phyloP scores from a whole-genome alignment of 1,284 basidiomycete species.

The Trametes polyzona region DNA sequence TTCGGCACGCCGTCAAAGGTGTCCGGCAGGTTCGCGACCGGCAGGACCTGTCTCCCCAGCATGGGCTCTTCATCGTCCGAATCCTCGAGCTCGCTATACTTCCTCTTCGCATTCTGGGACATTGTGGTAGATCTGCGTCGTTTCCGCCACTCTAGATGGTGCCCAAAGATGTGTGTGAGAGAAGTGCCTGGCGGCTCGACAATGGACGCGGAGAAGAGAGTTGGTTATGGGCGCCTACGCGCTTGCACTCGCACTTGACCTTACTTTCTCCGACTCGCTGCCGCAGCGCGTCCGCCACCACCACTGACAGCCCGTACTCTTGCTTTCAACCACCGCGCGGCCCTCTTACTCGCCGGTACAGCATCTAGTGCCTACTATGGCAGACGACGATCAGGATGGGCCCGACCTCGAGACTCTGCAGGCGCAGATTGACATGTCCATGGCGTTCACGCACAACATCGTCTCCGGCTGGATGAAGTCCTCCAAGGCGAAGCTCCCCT shows the following conservation, averaged over 20 bases:
- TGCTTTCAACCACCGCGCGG: neutral
- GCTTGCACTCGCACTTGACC: neutral
- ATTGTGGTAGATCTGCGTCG: constrained; percentile 5
- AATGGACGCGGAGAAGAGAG: neutral
- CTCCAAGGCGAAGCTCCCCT: constrained; percentile 35
- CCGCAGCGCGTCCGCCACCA: constrained; percentile 3
- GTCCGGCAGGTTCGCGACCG: constrained; percentile 71
- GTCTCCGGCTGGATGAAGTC: constrained; percentile 76
- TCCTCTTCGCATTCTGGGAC: constrained; percentile 19
- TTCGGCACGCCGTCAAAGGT: constrained; percentile 66
- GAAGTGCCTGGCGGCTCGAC: neutral
- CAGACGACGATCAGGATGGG: constrained; percentile 43
- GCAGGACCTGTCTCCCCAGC: constrained; percentile 60
- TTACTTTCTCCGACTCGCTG: neutral
- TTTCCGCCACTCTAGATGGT: neutral
- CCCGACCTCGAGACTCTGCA: constrained; percentile 69
- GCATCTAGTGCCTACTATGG: constrained; percentile 10
- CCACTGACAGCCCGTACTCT: neutral
- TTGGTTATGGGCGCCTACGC: neutral
- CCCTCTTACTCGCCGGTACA: neutral
- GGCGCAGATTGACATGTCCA: constrained; percentile 76
- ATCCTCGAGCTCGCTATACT: constrained; percentile 28
- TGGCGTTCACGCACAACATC: constrained; percentile 72
- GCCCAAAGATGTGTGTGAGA: neutral
- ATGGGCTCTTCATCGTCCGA: constrained; percentile 37